Evolutionary conservation across 179 eudicot species (phyloP).

Genomic region (Spergularia azorica): DNA sequence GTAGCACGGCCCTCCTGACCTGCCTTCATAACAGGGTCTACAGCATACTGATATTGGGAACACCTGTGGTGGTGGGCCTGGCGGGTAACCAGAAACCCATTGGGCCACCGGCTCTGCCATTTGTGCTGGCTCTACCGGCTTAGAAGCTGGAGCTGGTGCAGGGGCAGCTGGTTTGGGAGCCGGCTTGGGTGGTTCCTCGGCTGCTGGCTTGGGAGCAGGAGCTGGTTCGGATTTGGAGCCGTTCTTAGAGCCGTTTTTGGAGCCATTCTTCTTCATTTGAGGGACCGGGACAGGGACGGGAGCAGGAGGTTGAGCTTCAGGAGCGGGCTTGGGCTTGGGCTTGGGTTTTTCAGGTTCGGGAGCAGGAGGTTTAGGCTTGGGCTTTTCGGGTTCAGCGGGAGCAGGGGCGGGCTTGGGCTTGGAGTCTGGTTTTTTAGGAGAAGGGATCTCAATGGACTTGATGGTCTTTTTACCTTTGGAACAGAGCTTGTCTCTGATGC

Average conservation of each 20-base stretch:
- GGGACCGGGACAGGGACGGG: constrained; percentile 21
- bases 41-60: constrained; percentile 23
- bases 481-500: constrained; percentile 62
- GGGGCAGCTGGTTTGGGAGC: constrained; percentile 2
- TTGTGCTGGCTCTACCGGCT: constrained; percentile 25
- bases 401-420: constrained; percentile 24
- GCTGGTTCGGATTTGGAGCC: constrained; percentile 20
- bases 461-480: constrained; percentile 60
- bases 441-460: constrained; percentile 55
- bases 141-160: no score
- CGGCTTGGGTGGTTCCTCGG: constrained; percentile 13
- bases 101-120: constrained; percentile 29
- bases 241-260: constrained; percentile 30
- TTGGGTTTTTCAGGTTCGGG: constrained; percentile 24
- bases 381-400: constrained; percentile 12
- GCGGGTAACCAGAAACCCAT: constrained; percentile 35
- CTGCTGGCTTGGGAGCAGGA: constrained; percentile 17
- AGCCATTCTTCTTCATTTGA: constrained; percentile 30
- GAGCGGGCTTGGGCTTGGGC: constrained; percentile 20
- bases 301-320: constrained; percentile 24
- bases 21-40: constrained; percentile 36
- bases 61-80: constrained; percentile 30
- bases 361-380: constrained; percentile 30
- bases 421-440: constrained; percentile 12
- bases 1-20: constrained; percentile 38